Evolutionary conservation across 2,329 filamentous ascomycete species (phyloP), one percentile per base, ranked within the genome.

Genomic region (Onygena corvina): DNA sequence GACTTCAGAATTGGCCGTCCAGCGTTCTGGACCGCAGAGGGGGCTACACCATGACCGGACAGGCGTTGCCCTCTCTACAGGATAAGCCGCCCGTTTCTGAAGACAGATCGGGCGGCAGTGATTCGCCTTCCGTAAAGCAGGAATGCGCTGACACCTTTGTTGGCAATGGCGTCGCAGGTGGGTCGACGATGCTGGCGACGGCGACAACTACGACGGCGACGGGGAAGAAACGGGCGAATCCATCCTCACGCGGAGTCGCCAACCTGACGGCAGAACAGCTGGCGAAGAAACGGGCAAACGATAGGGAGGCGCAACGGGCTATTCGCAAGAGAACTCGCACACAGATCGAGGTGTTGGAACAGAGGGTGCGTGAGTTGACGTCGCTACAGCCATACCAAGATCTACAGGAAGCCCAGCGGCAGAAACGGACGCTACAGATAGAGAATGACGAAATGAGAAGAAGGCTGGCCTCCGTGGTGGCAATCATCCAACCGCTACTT

Each of bases 211-310:
- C 12, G 21, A 18, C 42, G n/a, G 49, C 48, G n/a, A 8, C 45
- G 33, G 51, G 51, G 11, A 53, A 51, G 25, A 53, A 53, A 30
- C 40, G 52, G 25, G 25, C 42, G 18, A 34, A 23, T 50, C 56
- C 64, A 20, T 65, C 66, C 40, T 71, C 83, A 52, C 79, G 87
- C 57, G 88, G 85, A 55, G 88, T 94, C 50, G 86, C 87, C 55
- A 90, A 85, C 60, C 75, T 94, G 62, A 93, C 86, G 8, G 84
- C 87, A 4, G 84, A 89, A 53, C 89, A 94, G 67, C 77, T 94
- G 52, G 86, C 84, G 25, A 84, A 88, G 66, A 95, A 94, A 72
- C 77, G 89, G 55, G 86, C 86, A 60, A 94, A 94, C 76, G 86
- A 93, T 63, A 81, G 86, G 51, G 86, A 93, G 65, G 87, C 86